phyloP scores from a whole-genome alignment of 495 filamentous ascomycete species.

The Lasiosphaeria hispida region DNA sequence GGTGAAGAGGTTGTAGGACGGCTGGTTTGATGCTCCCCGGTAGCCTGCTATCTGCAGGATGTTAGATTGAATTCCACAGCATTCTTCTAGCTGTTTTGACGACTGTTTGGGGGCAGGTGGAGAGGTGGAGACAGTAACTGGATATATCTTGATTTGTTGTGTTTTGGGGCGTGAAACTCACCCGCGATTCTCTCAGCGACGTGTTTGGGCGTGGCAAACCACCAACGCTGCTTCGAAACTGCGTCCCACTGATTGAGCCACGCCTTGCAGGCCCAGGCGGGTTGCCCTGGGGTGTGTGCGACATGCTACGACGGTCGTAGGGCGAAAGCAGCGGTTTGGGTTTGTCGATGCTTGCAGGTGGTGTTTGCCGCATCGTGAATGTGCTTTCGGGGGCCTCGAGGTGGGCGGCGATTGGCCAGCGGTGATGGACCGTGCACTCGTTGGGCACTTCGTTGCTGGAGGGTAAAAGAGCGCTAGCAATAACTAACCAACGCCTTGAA shows the following conservation, averaged over 20 bases:
- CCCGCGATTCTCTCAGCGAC: conserved; percentile 42
- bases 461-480: too few species aligned
- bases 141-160: not conserved
- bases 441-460: too few species aligned
- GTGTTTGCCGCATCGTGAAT: conserved; percentile 13
- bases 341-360: conserved; percentile 11
- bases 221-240: conserved; percentile 38
- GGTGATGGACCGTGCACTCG: too few species aligned
- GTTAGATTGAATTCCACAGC: not conserved
- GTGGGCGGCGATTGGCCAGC: too few species aligned
- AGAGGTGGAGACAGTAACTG: too few species aligned
- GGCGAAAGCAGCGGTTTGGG: conserved; percentile 13
- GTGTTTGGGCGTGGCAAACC: conserved; percentile 30
- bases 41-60: conserved; percentile 18
- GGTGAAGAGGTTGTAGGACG: conserved; percentile 60
- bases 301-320: conserved; percentile 21
- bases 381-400: conserved; percentile 12
- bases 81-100: not conserved
- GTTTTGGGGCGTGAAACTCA: conserved; percentile 30
- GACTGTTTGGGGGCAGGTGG: too few species aligned
- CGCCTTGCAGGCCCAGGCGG: conserved; percentile 27
- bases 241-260: conserved; percentile 24
- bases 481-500: too few species aligned
- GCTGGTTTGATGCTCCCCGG: conserved; percentile 41
- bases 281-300: conserved; percentile 32